Base-by-base conservation (phyloP, 805 yeast genomes). In the Cyberlindnera subsufficiens region DNA sequence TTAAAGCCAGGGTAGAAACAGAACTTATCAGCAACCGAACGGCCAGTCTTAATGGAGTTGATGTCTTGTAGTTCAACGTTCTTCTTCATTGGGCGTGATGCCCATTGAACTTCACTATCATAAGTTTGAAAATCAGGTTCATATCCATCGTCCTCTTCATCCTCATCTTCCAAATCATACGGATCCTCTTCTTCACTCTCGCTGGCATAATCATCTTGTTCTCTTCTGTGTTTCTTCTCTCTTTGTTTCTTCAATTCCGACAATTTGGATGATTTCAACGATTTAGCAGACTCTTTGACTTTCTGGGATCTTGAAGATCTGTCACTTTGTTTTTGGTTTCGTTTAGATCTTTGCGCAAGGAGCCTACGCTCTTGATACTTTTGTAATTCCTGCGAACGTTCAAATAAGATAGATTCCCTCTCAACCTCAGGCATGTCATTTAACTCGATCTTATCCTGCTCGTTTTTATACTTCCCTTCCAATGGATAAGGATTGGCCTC, bases 331-430 rank as follows among this genome's bases (percentile, higher is more conserved):
- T 39, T 68, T 50, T 71, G 66, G 42, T 74, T 76, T 53, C 77
- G 78, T 57, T 70, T 77, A 54, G 87, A 83, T 65, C 98, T 83
- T 59, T 87, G 82, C 25, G 86, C 88, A 55, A 95, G 78, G 55
- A 84, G 81, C 60, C 77, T 77, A 58, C 88, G 79, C 66, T 93
- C 98, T 46, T 86, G 81, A 65, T 72, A 90, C 52, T 85, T 80
- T 63, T 91, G 96, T 80, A 87, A 77, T 48, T 86, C 95, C 65
- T 89, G 96, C 8, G 87, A 78, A 64, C 99, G 86, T 43, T 91
- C 98, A 55, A 87, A 93, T 43, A 93, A 74, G 43, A 89, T 78
- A 53, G 85, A 82, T 68, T 93, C 99, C 58, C 98, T 83, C 56
- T 86, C 86, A 62, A 93, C 78, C 69, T 93, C 99, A 43, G 91